Evolutionary conservation across 306 rosid species (phyloP).

Genomic region (Cicer chorassanicum): DNA sequence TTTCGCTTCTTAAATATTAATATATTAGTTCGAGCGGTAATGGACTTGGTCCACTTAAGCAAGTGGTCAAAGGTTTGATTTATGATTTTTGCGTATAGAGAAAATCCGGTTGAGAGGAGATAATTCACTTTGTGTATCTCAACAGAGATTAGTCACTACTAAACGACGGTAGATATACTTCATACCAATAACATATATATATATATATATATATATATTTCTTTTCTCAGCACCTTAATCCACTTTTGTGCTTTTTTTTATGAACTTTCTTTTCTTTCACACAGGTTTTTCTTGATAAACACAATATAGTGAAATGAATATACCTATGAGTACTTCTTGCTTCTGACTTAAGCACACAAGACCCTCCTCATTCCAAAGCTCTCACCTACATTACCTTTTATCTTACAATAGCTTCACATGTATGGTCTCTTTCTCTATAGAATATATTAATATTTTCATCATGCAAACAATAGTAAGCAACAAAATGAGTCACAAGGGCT

Average conservation of each 20-base stretch:
- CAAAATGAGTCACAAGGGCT: conserved; percentile 39
- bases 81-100: too few relatives aligned
- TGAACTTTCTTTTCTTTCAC: conserved; percentile 40
- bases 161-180: too few relatives aligned
- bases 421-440: not conserved
- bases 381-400: conserved; percentile 31
- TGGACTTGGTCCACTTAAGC: too few relatives aligned
- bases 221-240: conserved; percentile 57
- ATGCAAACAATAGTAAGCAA: conserved; percentile 35
- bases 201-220: not conserved
- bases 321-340: not conserved
- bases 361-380: conserved; percentile 35
- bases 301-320: conserved; percentile 3
- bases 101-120: too few relatives aligned
- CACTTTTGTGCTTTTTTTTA: conserved; percentile 38
- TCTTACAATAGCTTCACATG: conserved; percentile 30
- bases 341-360: conserved; percentile 34
- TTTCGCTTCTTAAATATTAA: conserved; percentile 32
- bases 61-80: too few relatives aligned
- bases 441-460: conserved; percentile 18
- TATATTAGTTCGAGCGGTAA: too few relatives aligned
- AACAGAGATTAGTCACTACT: too few relatives aligned
- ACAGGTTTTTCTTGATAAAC: conserved; percentile 37
- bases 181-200: too few relatives aligned
- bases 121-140: too few relatives aligned